Evolutionary conservation across 495 filamentous ascomycete genomes (phyloP).

Genomic region (Aspergillus sclerotiicarbonarius): DNA sequence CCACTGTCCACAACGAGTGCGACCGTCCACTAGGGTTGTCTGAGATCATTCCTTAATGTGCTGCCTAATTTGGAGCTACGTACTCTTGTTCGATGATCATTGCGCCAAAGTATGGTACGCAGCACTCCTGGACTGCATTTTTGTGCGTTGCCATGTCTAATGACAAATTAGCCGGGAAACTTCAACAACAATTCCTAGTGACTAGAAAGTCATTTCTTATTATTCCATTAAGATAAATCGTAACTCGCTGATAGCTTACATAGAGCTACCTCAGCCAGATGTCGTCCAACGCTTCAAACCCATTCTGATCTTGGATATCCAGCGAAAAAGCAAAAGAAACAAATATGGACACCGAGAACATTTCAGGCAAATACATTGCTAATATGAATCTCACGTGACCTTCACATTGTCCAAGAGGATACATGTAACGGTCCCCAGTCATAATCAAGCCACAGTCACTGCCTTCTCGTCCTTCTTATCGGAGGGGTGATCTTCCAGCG

Average conservation of each 20-base stretch:
- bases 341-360: no score
- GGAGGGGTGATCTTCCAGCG: constrained; percentile 11
- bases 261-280: not conserved
- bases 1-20: constrained; percentile 50
- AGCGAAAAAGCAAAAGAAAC: not conserved
- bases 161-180: not conserved
- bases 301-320: not conserved
- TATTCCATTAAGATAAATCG: not conserved
- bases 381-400: not conserved
- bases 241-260: not conserved
- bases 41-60: not conserved
- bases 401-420: not conserved
- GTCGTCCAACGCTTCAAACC: not conserved
- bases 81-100: not conserved
- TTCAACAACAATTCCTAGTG: not conserved
- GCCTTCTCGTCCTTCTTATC: constrained; percentile 21
- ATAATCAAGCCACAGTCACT: constrained; percentile 4
- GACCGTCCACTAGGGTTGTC: constrained; percentile 31
- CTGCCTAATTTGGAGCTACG: not conserved
- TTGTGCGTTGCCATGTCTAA: not conserved
- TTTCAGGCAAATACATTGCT: not conserved
- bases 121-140: not conserved
- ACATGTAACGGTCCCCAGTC: not conserved
- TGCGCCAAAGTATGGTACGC: not conserved
- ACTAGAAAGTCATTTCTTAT: not conserved